phyloP scores from a whole-genome alignment of 805 yeast species.

The Saturnispora mendoncae region DNA sequence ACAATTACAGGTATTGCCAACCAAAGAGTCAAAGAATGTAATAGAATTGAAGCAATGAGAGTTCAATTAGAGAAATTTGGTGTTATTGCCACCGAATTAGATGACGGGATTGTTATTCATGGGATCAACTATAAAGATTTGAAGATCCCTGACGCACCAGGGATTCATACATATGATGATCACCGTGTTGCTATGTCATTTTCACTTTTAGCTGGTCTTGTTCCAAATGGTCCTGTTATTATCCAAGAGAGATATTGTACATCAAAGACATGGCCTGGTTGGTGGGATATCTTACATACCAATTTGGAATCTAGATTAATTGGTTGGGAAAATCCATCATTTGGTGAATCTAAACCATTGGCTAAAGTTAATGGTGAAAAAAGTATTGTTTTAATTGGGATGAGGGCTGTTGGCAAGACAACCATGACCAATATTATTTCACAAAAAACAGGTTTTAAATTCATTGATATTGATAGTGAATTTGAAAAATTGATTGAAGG shows the following conservation, averaged over 20 bases:
- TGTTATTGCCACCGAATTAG: slow-evolving; percentile 72
- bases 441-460: slow-evolving; percentile 51
- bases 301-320: slow-evolving; percentile 54
- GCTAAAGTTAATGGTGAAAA: slow-evolving; percentile 33
- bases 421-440: slow-evolving; percentile 79
- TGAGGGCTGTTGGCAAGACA: slow-evolving; percentile 97
- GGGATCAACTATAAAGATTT: slow-evolving; percentile 52
- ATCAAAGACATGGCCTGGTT: slow-evolving; percentile 98
- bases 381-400: slow-evolving; percentile 79
- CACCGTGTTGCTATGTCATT: slow-evolving; percentile 98
- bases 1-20: slow-evolving; percentile 93
- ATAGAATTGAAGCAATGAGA: slow-evolving; percentile 92
- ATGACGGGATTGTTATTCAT: slow-evolving; percentile 84
- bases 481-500: slow-evolving; percentile 47
- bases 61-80: slow-evolving; percentile 84
- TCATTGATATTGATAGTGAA: slow-evolving; percentile 68
- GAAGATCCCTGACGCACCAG: slow-evolving; percentile 48
- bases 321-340: slow-evolving; percentile 50
- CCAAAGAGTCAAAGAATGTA: slow-evolving; percentile 96
- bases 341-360: slow-evolving; percentile 13
- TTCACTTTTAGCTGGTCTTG: slow-evolving; percentile 73
- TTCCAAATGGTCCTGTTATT: slow-evolving; percentile 43
- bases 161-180: slow-evolving; percentile 80
- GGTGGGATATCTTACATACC: slow-evolving; percentile 93
- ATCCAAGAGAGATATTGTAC: slow-evolving; percentile 87